These are phyloP conservation scores for Iris pallida DNA, from an alignment of 116 monocot species.

Conservation along the genomic window DNA sequence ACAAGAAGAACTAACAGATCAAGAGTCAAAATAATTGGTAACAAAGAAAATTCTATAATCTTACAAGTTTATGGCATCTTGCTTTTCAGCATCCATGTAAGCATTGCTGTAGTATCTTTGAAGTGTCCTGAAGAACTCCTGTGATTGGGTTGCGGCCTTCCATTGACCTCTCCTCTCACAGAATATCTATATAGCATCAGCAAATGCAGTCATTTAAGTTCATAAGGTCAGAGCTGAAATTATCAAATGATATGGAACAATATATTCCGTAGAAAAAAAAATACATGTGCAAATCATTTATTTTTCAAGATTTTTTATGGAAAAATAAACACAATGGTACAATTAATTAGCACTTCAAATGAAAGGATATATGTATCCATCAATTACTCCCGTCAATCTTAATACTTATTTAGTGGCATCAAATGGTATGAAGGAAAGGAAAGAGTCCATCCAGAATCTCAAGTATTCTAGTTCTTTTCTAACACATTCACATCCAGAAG, in stretches of 20 bases:
- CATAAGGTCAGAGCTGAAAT: neutral
- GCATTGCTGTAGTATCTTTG: constrained; percentile 72
- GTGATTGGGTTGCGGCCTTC: constrained; percentile 48
- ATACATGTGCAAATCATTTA: too few relatives aligned
- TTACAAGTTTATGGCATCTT: constrained; percentile 70
- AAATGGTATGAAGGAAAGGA: too few relatives aligned
- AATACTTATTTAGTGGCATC: too few relatives aligned
- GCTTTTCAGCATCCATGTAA: constrained; percentile 65
- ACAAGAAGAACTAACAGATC: neutral
- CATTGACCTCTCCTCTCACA: constrained; percentile 64
- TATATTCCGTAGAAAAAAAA: too few relatives aligned
- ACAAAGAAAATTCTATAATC: constrained; percentile 10
- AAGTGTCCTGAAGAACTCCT: constrained; percentile 57
- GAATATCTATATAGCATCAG: constrained; percentile 45
- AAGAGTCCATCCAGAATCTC: neutral
- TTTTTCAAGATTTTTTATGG: too few relatives aligned
- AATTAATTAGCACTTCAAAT: too few relatives aligned
- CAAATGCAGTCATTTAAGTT: neutral
- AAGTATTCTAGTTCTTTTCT: neutral
- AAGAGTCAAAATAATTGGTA: neutral
- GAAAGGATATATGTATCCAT: too few relatives aligned
- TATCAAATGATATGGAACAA: too few relatives aligned
- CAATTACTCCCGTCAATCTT: too few relatives aligned
- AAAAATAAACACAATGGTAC: too few relatives aligned
- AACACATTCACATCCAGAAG: neutral